Conservation (phyloP, 2,329 filamentous ascomycete species). For the Cordyceps farinosa region DNA sequence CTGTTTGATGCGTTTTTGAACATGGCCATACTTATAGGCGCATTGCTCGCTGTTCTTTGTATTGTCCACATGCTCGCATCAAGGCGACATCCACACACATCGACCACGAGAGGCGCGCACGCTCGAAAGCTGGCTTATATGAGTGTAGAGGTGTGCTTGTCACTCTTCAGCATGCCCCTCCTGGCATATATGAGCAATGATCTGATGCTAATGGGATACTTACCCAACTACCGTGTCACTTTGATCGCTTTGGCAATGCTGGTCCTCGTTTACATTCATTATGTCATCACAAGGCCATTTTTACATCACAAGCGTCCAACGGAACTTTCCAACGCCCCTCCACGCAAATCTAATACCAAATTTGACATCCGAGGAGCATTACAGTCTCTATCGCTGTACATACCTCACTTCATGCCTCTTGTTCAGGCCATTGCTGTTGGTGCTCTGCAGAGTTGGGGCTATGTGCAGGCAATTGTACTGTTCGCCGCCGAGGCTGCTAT, state of each 20-base stretch:
- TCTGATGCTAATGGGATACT: constrained; percentile 10
- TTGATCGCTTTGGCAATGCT: constrained; percentile 3
- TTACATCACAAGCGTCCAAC: not conserved
- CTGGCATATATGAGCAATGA: constrained; percentile 17
- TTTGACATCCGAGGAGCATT: not conserved
- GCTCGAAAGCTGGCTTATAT: constrained; percentile 1
- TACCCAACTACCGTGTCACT: constrained; percentile 9
- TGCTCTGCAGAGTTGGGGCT: constrained; percentile 10
- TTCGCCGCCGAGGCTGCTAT: not conserved
- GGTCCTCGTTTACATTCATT: not conserved
- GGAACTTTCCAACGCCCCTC: not conserved
- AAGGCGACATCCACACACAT: not conserved
- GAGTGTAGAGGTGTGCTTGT: constrained; percentile 7
- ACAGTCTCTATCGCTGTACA: not conserved
- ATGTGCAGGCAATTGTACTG: constrained; percentile 14
- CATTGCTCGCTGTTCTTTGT: not conserved
- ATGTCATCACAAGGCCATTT: not conserved
- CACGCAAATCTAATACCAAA: not conserved
- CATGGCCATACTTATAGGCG: constrained; percentile 3
- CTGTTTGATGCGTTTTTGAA: constrained; percentile 15
- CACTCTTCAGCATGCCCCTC: constrained; percentile 16
- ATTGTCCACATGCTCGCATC: not conserved
- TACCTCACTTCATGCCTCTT: constrained; percentile 14
- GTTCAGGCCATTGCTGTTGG: constrained; percentile 10
- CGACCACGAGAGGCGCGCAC: not conserved